These are phyloP conservation scores for Candida methanosorbosa DNA, from an alignment of 805 yeast species.

Conservation along the genomic window DNA sequence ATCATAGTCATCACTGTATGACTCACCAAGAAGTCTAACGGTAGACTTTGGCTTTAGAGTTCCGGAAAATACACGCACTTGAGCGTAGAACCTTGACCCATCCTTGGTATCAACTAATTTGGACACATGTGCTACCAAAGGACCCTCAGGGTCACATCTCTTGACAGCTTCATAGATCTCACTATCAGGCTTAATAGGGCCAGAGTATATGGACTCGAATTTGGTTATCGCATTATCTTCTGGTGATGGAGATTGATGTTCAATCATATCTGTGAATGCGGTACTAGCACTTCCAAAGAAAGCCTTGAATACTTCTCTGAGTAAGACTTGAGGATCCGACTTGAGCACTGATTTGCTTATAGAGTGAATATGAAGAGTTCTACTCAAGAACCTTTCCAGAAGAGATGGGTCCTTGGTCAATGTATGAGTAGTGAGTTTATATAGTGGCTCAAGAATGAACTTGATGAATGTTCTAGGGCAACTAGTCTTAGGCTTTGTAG, in stretches of 20 bases:
- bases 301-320: slow-evolving; percentile 42
- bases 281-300: slow-evolving; percentile 42
- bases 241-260: slow-evolving; percentile 28
- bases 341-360: slow-evolving; percentile 32
- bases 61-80: slow-evolving; percentile 61
- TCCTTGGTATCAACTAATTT: slow-evolving; percentile 51
- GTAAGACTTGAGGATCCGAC: slow-evolving; percentile 50
- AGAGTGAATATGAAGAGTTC: slow-evolving; percentile 34
- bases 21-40: slow-evolving; percentile 51
- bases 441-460: slow-evolving; percentile 71
- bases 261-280: slow-evolving; percentile 47
- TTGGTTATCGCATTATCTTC: slow-evolving; percentile 19
- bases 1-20: slow-evolving; percentile 35
- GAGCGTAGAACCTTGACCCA: slow-evolving; percentile 41
- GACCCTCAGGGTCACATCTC: slow-evolving; percentile 29
- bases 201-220: slow-evolving; percentile 18
- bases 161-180: slow-evolving; percentile 12
- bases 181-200: slow-evolving; percentile 13
- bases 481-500: slow-evolving; percentile 15
- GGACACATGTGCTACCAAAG: slow-evolving; percentile 43
- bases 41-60: slow-evolving; percentile 35
- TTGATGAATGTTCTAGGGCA: slow-evolving; percentile 41
- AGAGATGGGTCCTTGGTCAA: slow-evolving; percentile 41
- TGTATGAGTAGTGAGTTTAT: slow-evolving; percentile 59
- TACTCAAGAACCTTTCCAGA: slow-evolving; percentile 35